Base-by-base conservation (phyloP, 768 basidiomycete genomes). In the Mycena crocata region DNA sequence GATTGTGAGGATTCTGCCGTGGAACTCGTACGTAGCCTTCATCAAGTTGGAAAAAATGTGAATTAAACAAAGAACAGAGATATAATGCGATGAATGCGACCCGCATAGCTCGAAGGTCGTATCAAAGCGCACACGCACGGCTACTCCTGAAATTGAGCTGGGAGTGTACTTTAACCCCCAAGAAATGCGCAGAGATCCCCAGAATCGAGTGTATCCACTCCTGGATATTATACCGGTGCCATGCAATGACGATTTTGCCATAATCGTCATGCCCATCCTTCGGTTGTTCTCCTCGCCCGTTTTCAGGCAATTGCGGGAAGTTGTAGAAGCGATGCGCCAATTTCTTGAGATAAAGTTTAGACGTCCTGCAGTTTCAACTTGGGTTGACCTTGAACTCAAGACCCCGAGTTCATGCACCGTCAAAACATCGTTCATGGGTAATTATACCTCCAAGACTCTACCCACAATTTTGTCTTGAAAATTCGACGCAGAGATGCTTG, bases 251-350 rank as follows among this genome's bases (percentile, higher is more conserved):
- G 14, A n/a, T 13, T 46, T 54, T 15, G 63, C 42, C 5, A 42
- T 59, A 19, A 32, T 73, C 31, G 63, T 71, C 39, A 71, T 71
- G 68, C 70, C 73, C 7, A 46, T 69, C 10, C 65, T 73, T 1
- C 30, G 50, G 1, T 21, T 42, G 10, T 74, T 61, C 34, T 23
- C 34, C 26, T 21, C 31, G 9, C 57, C 70, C 7, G 44, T 40
- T 32, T 73, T 73, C 42, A 35, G 67, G 19, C 34, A 31, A 19
- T 34, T 69, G 19, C 61, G 46, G 17, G 73, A 74, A 39, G 34
- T 63, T 39, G n/a, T 55, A 0, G 72, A 73, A 24, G 61, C 64
- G 10, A 34, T 68, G 39, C 35, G 59, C 14, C 72, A 73, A 57
- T 60, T 66, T 34, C 46, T 73, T 14, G 56, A 71, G 58, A 68